Conservation (phyloP, 805 yeast genomes). For the Kuraishia hungarica region DNA sequence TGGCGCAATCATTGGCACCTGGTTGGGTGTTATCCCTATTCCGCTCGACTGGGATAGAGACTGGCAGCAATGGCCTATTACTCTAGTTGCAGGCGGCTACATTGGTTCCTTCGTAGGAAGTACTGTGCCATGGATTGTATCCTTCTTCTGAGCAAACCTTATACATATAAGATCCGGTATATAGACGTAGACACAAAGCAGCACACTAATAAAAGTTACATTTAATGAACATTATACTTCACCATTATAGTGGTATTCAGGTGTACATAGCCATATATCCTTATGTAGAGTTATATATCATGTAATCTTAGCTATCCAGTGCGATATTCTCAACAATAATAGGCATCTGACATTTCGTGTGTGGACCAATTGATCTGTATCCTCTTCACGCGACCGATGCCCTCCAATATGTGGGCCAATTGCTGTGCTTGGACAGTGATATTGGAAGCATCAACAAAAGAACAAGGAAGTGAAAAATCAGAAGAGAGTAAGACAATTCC, state of each 20-base stretch:
- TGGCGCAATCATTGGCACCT: constrained; percentile 56
- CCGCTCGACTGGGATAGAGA: constrained; percentile 97
- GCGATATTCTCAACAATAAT: too few relatives aligned
- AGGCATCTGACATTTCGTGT: not conserved
- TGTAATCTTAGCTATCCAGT: not conserved
- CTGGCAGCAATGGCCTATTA: constrained; percentile 96
- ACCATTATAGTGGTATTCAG: too few relatives aligned
- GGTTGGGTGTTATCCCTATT: constrained; percentile 91
- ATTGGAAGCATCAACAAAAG: too few relatives aligned
- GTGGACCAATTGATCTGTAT: not conserved
- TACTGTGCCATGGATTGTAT: not conserved
- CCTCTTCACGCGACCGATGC: not conserved
- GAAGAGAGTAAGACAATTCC: not conserved
- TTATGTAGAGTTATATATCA: too few relatives aligned
- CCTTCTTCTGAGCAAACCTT: not conserved
- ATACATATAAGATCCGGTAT: too few relatives aligned
- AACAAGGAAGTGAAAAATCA: not conserved
- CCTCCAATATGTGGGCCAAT: not conserved
- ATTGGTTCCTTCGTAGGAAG: constrained; percentile 60
- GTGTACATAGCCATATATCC: too few relatives aligned
- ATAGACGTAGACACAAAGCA: not conserved
- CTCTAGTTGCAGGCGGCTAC: constrained; percentile 73
- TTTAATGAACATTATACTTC: too few relatives aligned
- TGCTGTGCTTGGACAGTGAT: not conserved
- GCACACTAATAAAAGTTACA: too few relatives aligned